A percentile compares a stretch with the other conserved stretches of the same genome.
Evolutionary conservation across 768 basidiomycete genomes (phyloP).

Genomic region (Cystofilobasidium capitatum): DNA sequence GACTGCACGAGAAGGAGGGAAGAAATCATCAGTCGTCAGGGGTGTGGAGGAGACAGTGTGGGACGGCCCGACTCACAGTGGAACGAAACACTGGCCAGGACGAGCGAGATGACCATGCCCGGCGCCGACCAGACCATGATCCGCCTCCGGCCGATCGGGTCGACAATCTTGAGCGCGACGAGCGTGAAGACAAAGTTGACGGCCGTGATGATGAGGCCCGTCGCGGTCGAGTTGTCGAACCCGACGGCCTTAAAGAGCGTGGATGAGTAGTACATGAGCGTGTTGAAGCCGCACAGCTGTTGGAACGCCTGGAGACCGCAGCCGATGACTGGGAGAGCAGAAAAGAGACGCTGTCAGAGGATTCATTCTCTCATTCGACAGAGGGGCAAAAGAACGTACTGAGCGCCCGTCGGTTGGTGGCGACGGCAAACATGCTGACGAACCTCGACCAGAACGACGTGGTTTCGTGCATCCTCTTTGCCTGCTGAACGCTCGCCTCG

Average conservation of each 20-base stretch:
- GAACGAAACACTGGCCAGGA: constrained; percentile 57
- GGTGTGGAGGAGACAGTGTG: not conserved
- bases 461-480: constrained; percentile 50
- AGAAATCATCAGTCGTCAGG: constrained; percentile 15
- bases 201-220: constrained; percentile 65
- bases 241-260: constrained; percentile 72
- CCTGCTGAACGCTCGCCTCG: constrained; percentile 52
- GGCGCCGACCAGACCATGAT: constrained; percentile 65
- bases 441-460: constrained; percentile 55
- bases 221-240: constrained; percentile 70
- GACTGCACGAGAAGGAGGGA: constrained; percentile 41
- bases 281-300: constrained; percentile 68
- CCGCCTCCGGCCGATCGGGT: constrained; percentile 57
- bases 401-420: constrained; percentile 55
- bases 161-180: constrained; percentile 57
- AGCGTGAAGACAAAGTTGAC: constrained; percentile 73
- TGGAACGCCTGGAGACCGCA: constrained; percentile 77
- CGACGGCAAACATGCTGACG: constrained; percentile 49
- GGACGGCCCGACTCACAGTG: constrained; percentile 46
- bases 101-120: constrained; percentile 60
- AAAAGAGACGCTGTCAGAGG: not conserved
- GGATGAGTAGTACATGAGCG: constrained; percentile 52
- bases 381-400: constrained; percentile 44
- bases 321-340: constrained; percentile 49
- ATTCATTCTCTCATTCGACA: not conserved